phyloP scores from a whole-genome alignment of 2,329 filamentous ascomycete genomes.

The Colletotrichum camelliae region DNA sequence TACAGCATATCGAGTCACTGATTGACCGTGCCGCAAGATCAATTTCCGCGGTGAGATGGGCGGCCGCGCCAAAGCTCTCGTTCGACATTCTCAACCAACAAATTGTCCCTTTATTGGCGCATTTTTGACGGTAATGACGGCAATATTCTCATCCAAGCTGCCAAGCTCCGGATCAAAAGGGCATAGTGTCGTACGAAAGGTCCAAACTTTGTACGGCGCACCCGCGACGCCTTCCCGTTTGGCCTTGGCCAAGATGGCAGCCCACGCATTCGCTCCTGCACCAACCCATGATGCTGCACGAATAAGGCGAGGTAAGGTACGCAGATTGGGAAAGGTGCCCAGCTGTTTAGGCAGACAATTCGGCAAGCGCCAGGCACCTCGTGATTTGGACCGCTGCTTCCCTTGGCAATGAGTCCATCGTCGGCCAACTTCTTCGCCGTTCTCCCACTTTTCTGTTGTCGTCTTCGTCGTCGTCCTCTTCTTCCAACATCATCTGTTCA shows the following conservation, averaged over 20 bases:
- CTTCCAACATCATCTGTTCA: background rate
- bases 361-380: background rate
- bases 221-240: background rate
- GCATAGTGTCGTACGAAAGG: background rate
- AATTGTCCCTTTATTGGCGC: background rate
- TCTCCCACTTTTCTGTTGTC: background rate
- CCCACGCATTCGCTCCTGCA: background rate
- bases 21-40: slow-evolving; percentile 6
- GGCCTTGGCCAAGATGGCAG: background rate
- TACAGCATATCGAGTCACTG: background rate
- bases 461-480: background rate
- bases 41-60: background rate
- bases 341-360: background rate
- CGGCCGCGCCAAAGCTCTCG: background rate
- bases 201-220: background rate
- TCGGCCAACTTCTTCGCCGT: background rate
- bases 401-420: slow-evolving; percentile 3
- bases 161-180: background rate
- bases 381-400: background rate
- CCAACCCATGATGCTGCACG: background rate
- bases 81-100: background rate
- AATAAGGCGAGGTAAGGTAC: background rate
- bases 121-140: background rate
- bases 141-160: background rate
- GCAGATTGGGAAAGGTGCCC: background rate